Evolutionary conservation across 306 rosid species (phyloP), one percentile per base, ranked within the genome.

Genomic region (Castanospermum australe): DNA sequence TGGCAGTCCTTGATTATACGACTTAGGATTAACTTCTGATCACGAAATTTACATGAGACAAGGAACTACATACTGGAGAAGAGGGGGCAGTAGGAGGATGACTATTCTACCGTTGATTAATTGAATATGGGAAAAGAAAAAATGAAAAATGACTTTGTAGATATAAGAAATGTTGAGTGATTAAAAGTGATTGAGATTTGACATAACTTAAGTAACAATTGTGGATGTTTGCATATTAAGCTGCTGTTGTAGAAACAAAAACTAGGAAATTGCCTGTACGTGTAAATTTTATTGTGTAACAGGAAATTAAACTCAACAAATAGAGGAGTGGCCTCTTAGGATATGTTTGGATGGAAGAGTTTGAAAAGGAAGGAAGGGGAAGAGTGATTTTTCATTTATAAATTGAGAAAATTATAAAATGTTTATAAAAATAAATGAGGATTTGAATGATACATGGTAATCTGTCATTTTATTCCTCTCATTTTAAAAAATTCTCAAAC

Each of bases 201-300:
- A 33, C 79, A 67, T 74, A 56, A 59, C 50, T 35, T 75, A 41
- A 75, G 57, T 32, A 21, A 33, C 25, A 21, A 4, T 39, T 22
- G 44, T 60, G 51, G 65, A 42, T 67, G 52, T 56, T 66, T 68
- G 30, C 38, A 14, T 70, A 25, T 75, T 76, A 42, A 55, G 35
- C 12, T n/a, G 25, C 39, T 75, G 18, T 33, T 71, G 30, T 76
- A 25, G 38, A 5, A 32, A 67, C 36, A 67, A 32, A 54, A 75
- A 62, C 33, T 32, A 11, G 56, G 67, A 74, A 38, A 13, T 45
- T 54, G n/a, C 62, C 13, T 39, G 5, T 66, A 39, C 28, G 56
- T 17, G n/a, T 24, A 33, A 45, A 61, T 18, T 78, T 50, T 30
- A 62, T 32, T 13, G 11, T 61, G 47, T 63, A 7, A 32, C 17